A percentile compares a stretch with the other conserved stretches of the same genome.
Evolutionary conservation across 2,329 filamentous ascomycete genomes (phyloP).

Genomic region (Penicillium janthinellum): DNA sequence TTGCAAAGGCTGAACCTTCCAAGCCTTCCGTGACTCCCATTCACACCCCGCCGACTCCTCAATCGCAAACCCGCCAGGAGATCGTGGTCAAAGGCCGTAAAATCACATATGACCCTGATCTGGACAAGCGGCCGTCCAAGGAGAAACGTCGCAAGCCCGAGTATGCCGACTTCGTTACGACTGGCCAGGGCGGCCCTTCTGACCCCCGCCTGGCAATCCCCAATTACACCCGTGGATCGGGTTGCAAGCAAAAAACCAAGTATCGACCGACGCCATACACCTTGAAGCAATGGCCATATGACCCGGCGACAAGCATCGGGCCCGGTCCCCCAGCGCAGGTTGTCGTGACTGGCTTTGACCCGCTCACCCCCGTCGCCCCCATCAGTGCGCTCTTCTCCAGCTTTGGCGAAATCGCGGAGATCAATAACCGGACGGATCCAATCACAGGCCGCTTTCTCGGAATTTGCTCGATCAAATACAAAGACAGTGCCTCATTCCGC

Average conservation of each 20-base stretch:
- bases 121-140: constrained; percentile 60
- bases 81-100: constrained; percentile 60
- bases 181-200: constrained; percentile 63
- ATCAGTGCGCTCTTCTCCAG: constrained; percentile 45
- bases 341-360: constrained; percentile 95
- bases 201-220: constrained; percentile 78
- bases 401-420: constrained; percentile 73
- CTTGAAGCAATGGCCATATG: constrained; percentile 78
- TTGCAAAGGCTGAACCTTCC: constrained; percentile 30
- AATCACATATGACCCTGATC: constrained; percentile 64
- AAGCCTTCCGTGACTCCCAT: constrained; percentile 44
- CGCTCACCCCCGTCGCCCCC: constrained; percentile 69
- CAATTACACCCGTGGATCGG: constrained; percentile 63
- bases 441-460: constrained; percentile 92
- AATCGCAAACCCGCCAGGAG: constrained; percentile 53
- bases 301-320: constrained; percentile 79
- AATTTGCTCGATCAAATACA: constrained; percentile 88
- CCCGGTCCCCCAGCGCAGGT: constrained; percentile 88
- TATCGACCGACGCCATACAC: constrained; percentile 75
- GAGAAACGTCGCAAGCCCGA: constrained; percentile 57
- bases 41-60: constrained; percentile 48
- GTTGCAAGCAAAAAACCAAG: constrained; percentile 69
- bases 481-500: constrained; percentile 64
- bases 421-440: constrained; percentile 93
- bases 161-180: constrained; percentile 54